Evolutionary conservation across 805 yeast genomes (phyloP).

Genomic region (Barnettozyma botsteinii): DNA sequence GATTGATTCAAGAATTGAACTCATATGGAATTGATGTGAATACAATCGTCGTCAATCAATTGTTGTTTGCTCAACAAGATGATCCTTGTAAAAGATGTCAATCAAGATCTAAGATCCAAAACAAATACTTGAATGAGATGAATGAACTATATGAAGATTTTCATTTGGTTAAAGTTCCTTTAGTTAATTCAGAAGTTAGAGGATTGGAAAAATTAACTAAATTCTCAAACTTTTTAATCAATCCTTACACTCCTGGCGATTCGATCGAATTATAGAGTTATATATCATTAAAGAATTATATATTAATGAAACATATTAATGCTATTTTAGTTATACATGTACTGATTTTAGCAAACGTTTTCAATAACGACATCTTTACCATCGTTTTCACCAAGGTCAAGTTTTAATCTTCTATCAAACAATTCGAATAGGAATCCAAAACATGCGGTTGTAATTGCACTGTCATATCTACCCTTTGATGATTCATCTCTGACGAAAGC

Average conservation of each 20-base stretch:
- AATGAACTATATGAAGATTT: slow-evolving; percentile 95
- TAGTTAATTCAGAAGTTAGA: slow-evolving; percentile 90
- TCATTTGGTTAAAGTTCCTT: slow-evolving; percentile 93
- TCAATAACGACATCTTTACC: slow-evolving; percentile 47
- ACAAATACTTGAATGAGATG: slow-evolving; percentile 91
- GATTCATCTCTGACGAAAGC: slow-evolving; percentile 77
- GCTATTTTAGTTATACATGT: background rate
- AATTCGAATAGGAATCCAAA: slow-evolving; percentile 63
- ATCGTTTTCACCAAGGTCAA: slow-evolving; percentile 61
- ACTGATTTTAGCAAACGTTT: slow-evolving; percentile 55
- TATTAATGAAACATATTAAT: background rate
- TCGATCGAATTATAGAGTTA: slow-evolving; percentile 18
- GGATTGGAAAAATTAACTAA: slow-evolving; percentile 81
- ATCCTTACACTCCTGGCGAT: slow-evolving; percentile 64
- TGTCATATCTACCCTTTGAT: slow-evolving; percentile 76
- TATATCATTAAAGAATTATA: background rate
- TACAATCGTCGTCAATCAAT: slow-evolving; percentile 92
- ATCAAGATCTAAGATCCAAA: slow-evolving; percentile 93
- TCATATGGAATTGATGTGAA: slow-evolving; percentile 95
- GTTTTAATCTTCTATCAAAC: slow-evolving; percentile 60
- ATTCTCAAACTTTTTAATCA: slow-evolving; percentile 75
- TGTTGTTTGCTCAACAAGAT: slow-evolving; percentile 71
- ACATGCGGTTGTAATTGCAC: slow-evolving; percentile 67
- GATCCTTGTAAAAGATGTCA: slow-evolving; percentile 86
- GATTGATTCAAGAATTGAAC: slow-evolving; percentile 94